A percentile compares a stretch with the other conserved stretches of the same genome.
These are phyloP conservation scores for Saccharomycopsis microspora DNA, from an alignment of 805 yeast species.

Conservation along the genomic window DNA sequence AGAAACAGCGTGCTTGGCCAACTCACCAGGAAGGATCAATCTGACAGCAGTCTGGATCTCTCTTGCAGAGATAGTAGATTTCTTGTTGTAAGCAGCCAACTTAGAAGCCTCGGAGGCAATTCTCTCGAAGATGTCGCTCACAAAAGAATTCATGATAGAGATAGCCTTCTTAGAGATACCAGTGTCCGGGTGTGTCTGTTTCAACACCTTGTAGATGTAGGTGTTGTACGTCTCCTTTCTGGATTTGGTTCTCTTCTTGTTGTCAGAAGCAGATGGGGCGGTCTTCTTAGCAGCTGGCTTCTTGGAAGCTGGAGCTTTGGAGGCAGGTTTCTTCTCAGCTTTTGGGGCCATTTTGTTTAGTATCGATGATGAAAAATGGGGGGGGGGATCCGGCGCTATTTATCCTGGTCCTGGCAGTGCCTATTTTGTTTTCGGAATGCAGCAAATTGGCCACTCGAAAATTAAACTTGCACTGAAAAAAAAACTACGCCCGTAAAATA, in stretches of 20 bases:
- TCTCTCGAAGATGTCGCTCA: constrained; percentile 96
- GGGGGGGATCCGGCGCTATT: no score
- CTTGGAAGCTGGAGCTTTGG: constrained; percentile 96
- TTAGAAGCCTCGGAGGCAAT: constrained; percentile 96
- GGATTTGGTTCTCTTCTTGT: constrained; percentile 84
- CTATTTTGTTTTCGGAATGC: no score
- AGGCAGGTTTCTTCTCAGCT: constrained; percentile 63
- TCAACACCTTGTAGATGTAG: constrained; percentile 95
- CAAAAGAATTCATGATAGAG: constrained; percentile 98
- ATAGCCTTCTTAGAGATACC: constrained; percentile 98
- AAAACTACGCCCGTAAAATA: no score
- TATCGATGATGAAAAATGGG: no score
- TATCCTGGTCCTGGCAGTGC: no score
- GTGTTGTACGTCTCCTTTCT: constrained; percentile 98
- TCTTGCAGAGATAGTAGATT: constrained; percentile 95
- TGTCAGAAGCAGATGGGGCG: constrained; percentile 39
- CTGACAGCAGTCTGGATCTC: constrained; percentile 98
- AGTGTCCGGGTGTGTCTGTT: constrained; percentile 98
- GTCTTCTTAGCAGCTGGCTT: constrained; percentile 91
- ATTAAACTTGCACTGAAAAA: no score
- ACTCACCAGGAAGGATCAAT: constrained; percentile 96
- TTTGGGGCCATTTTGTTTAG: constrained; percentile 48
- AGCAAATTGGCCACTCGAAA: no score
- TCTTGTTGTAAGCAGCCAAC: constrained; percentile 97
- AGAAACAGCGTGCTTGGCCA: constrained; percentile 96